A percentile compares a stretch with the other conserved stretches of the same genome.
Conservation (phyloP, 441 rosid genomes). For the Eutrema salsugineum region DNA sequence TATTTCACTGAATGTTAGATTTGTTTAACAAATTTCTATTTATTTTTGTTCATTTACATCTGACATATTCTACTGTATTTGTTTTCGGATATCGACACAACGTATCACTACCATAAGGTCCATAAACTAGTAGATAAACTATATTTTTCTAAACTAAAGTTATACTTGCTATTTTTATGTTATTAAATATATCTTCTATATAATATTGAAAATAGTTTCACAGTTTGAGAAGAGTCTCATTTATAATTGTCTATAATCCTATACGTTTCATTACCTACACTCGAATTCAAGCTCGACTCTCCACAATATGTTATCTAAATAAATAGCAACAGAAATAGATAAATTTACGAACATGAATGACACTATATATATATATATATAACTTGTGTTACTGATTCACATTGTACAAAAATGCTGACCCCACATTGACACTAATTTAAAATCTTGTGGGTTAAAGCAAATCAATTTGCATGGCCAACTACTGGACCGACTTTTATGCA, state of each 20-base stretch:
- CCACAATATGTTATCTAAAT: neutral
- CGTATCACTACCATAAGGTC: no score
- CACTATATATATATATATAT: neutral
- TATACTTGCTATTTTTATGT: no score
- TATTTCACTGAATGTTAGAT: no score
- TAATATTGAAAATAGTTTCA: neutral
- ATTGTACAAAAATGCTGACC: neutral
- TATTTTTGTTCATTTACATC: no score
- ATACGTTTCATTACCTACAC: neutral
- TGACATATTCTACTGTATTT: no score
- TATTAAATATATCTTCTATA: no score
- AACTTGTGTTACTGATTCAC: neutral
- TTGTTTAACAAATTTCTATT: no score
- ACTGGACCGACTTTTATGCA: constrained; percentile 29
- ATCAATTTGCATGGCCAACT: constrained; percentile 32
- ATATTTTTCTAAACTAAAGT: no score
- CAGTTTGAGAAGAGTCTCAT: neutral
- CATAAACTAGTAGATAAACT: no score
- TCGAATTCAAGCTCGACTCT: neutral
- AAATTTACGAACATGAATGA: neutral
- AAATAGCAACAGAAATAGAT: neutral
- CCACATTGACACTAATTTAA: constrained; percentile 6
- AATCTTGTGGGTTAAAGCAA: constrained; percentile 12
- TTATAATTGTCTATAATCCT: neutral
- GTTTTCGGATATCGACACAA: no score